These are phyloP conservation scores for Bassia scoparia DNA, from an alignment of 148 eudicot genomes.

Conservation along the genomic window DNA sequence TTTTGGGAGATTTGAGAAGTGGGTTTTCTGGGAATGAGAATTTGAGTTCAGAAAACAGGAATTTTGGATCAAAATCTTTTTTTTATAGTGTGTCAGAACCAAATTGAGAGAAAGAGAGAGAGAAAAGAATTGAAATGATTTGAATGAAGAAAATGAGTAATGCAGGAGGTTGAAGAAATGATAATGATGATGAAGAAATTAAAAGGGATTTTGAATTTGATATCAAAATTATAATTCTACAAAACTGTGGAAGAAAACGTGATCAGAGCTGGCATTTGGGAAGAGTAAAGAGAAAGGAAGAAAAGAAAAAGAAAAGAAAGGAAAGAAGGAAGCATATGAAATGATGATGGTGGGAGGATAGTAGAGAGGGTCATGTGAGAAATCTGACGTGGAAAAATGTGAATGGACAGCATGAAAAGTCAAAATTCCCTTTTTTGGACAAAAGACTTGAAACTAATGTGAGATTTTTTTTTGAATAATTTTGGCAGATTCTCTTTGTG, in stretches of 20 bases:
- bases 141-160: not conserved
- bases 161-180: conserved; percentile 22
- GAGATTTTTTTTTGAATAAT: not conserved
- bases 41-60: conserved; percentile 2
- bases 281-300: conserved; percentile 9
- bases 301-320: not conserved
- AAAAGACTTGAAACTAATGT: not conserved
- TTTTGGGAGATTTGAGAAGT: conserved; percentile 3
- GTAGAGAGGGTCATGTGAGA: conserved; percentile 38
- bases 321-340: not conserved
- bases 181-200: not conserved
- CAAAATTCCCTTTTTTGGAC: conserved; percentile 13
- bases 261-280: conserved; percentile 23
- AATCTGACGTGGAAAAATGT: conserved; percentile 28
- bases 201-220: not conserved
- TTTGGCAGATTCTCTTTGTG: conserved; percentile 13
- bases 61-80: conserved; percentile 10
- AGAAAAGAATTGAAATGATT: not conserved
- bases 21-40: conserved; percentile 22
- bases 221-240: no score
- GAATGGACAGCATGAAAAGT: conserved; percentile 20
- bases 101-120: not conserved
- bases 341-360: conserved; percentile 22
- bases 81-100: not conserved
- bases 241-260: conserved; percentile 12